Evolutionary conservation across 176 grass and related monocot species (phyloP).

Genomic region (Tillandsia fasciculata): DNA sequence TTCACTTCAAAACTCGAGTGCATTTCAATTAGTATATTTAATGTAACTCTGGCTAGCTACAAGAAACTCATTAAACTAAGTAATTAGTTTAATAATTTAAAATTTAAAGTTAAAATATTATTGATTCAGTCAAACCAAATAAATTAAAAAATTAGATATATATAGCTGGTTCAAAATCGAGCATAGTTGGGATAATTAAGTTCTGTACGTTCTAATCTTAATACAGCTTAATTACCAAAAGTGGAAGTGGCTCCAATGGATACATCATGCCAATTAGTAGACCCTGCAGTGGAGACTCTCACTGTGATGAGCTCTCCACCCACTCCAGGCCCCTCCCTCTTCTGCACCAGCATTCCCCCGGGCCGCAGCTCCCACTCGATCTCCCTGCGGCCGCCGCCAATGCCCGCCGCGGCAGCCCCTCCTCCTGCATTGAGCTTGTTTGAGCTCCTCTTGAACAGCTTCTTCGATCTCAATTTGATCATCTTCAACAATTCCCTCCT

Average conservation of each 20-base stretch:
- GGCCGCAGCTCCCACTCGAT: constrained; percentile 93
- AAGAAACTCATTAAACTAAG: no score
- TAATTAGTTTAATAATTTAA: no score
- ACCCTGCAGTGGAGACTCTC: constrained; percentile 60
- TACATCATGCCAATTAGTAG: constrained; percentile 45
- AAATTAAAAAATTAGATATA: not conserved
- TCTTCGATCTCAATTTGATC: constrained; percentile 91
- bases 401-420: constrained; percentile 8
- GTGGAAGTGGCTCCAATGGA: constrained; percentile 79
- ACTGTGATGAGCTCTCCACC: constrained; percentile 54
- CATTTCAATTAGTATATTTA: no score
- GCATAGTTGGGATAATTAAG: no score
- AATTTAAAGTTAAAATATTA: no score
- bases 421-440: constrained; percentile 27
- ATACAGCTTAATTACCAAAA: constrained; percentile 43
- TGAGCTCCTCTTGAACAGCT: constrained; percentile 81
- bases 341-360: constrained; percentile 96
- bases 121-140: no score
- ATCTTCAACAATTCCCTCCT: constrained; percentile 10
- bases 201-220: no score
- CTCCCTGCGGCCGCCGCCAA: constrained; percentile 21
- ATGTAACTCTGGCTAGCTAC: no score
- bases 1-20: no score
- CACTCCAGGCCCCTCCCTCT: constrained; percentile 41
- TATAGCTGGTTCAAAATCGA: no score